Evolutionary conservation across 1,284 basidiomycete genomes (phyloP), one percentile per base, ranked within the genome.

Genomic region (Ganoderma sp.): DNA sequence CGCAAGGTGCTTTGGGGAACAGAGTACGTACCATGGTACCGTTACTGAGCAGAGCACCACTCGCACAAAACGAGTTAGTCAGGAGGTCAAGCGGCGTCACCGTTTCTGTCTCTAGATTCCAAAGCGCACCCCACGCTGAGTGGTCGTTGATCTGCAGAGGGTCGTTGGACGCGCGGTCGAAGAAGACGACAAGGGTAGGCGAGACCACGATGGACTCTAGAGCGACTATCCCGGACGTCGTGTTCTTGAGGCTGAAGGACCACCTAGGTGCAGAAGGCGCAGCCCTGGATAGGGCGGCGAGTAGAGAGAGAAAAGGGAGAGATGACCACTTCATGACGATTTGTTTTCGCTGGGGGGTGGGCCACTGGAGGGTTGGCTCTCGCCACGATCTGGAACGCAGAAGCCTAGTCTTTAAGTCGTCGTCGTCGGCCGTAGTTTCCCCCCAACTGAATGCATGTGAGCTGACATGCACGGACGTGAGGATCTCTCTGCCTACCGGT

Each of bases 191-290:
- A 2, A 84, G 78, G 1, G 79, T 82, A 39, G 80, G 81, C n/a
- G 81, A 83, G 25, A 86, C 81, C 32, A 86, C 79, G 42, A 83
- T 81, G 8, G 82, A 71, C 74, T 87, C 84, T 52, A 85, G 79
- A 6, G 82, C 84, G 28, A 81, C 75, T 39, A 86, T 81, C 1
- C 85, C 85, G 0, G 83, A 81, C 0, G 78, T 79, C 2, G 81
- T 80, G 54, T 79, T 80, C 70, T 82, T 73, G 52, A 71, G 56
- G 43, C 71, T 64, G 63, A 68, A 65, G 10, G 28, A 15, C 67
- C 67, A 68, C 7, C 43, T 45, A 15, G 67, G 67, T 1, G 48
- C 62, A 6, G 56, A 25, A 28, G 62, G 54, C 68, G 73, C 42
- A 14, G 64, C 71, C n/a, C 25, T 17, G 14, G 22, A 52, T 22